These are phyloP conservation scores for Talaromyces ruber DNA, from an alignment of 495 filamentous ascomycete genomes.

Conservation along the genomic window DNA sequence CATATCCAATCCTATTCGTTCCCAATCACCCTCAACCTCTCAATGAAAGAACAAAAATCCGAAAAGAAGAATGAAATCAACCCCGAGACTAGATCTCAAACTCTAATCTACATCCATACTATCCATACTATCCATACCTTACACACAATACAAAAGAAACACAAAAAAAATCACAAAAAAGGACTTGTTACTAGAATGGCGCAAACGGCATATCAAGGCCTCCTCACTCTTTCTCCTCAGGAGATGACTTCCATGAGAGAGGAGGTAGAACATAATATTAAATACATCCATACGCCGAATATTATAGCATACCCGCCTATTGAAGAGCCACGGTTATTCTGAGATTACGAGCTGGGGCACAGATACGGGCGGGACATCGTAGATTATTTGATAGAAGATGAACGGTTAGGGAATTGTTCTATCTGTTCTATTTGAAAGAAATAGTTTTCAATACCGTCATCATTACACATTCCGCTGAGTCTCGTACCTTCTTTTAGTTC, in stretches of 20 bases:
- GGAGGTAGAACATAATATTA: conserved; percentile 26
- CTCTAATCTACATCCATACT: neutral
- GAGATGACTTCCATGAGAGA: conserved; percentile 25
- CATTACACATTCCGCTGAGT: conserved; percentile 7
- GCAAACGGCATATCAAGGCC: conserved; percentile 31
- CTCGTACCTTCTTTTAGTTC: conserved; percentile 6
- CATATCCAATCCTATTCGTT: neutral
- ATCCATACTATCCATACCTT: too few relatives aligned
- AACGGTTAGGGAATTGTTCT: neutral
- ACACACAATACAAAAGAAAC: neutral
- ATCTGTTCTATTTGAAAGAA: neutral
- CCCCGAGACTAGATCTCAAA: neutral
- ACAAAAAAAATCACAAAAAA: neutral
- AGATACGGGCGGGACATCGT: conserved; percentile 89
- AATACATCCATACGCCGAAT: conserved; percentile 23
- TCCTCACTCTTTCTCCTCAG: conserved; percentile 22
- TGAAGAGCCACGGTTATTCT: conserved; percentile 76
- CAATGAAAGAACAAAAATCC: neutral
- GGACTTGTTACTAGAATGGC: neutral
- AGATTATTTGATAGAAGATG: neutral
- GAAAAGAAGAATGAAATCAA: neutral
- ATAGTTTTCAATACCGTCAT: conserved; percentile 5
- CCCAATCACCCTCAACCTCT: neutral
- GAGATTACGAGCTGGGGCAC: conserved; percentile 71
- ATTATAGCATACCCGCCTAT: conserved; percentile 48